phyloP scores from a whole-genome alignment of 2,329 filamentous ascomycete species.

The Colletotrichum agaves region DNA sequence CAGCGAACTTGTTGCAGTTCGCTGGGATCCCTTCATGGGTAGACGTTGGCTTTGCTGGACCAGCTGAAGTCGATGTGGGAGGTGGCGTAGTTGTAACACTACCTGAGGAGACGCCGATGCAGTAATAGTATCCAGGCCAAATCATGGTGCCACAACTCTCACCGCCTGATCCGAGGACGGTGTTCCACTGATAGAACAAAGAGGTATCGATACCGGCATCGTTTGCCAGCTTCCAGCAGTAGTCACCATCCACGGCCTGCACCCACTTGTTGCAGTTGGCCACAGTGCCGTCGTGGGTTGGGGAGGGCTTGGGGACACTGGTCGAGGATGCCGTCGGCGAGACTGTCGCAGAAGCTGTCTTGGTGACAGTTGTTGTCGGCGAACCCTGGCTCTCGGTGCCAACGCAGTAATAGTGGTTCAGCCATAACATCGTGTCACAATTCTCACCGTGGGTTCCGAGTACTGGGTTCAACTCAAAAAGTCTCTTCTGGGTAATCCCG shows the following conservation, averaged over 20 bases:
- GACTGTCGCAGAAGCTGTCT: not conserved
- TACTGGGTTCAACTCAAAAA: conserved; percentile 37
- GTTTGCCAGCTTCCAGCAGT: not conserved
- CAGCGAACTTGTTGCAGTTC: not conserved
- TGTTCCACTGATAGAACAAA: not conserved
- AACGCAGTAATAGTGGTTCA: conserved; percentile 42
- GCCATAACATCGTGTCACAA: conserved; percentile 40
- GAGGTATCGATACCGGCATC: not conserved
- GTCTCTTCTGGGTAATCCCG: conserved; percentile 1
- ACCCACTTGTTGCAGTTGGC: not conserved
- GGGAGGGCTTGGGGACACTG: not conserved
- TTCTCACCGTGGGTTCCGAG: conserved; percentile 40
- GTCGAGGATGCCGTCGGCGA: not conserved
- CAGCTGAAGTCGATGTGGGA: too few relatives aligned
- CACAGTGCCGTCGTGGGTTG: not conserved
- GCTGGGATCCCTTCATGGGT: not conserved
- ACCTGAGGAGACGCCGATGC: not conserved
- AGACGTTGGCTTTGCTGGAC: too few relatives aligned
- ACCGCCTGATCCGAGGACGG: not conserved
- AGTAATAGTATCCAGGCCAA: not conserved
- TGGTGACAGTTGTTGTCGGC: not conserved
- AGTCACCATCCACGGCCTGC: not conserved
- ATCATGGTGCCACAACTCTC: not conserved
- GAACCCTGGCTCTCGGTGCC: not conserved
- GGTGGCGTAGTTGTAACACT: too few relatives aligned